Conservation (phyloP, 2,329 filamentous ascomycete genomes). For the Fusarium protoensiforme region DNA sequence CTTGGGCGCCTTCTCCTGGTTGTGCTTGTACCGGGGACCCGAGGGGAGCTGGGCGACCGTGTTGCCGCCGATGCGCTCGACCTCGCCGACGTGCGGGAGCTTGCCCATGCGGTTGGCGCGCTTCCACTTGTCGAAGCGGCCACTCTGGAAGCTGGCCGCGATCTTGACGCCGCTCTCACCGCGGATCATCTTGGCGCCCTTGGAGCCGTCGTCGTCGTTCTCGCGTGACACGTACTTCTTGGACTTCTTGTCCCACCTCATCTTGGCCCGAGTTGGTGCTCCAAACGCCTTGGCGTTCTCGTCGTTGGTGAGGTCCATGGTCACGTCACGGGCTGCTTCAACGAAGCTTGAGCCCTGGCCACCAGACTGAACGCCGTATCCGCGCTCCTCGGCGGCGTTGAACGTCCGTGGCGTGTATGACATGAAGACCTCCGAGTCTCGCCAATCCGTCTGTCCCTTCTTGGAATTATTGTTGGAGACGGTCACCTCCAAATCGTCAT, state of each 20-base stretch:
- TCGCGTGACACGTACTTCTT: constrained; percentile 93
- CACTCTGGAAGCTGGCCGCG: constrained; percentile 90
- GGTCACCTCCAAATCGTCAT: constrained; percentile 76
- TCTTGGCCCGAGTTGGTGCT: constrained; percentile 76
- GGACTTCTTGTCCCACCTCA: constrained; percentile 97
- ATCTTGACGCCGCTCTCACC: constrained; percentile 97
- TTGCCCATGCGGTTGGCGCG: constrained; percentile 84
- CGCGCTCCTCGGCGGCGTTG: constrained; percentile 88
- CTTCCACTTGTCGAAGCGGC: constrained; percentile 93
- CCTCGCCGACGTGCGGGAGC: constrained; percentile 84
- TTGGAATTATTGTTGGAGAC: constrained; percentile 69
- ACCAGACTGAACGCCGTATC: constrained; percentile 91
- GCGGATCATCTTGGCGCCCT: constrained; percentile 76
- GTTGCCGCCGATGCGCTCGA: constrained; percentile 64
- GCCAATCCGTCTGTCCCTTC: constrained; percentile 73
- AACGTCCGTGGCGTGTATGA: constrained; percentile 86
- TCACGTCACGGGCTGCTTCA: constrained; percentile 83
- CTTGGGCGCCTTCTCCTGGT: constrained; percentile 88
- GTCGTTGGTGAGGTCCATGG: constrained; percentile 94
- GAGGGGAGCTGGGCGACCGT: constrained; percentile 42
- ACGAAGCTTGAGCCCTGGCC: constrained; percentile 82
- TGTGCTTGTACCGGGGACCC: constrained; percentile 79
- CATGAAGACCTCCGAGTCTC: constrained; percentile 95
- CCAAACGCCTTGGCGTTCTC: constrained; percentile 84
- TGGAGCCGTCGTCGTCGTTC: constrained; percentile 95